Percentiles rank a stretch among this genome's conserved stretches.
Conservation (phyloP, 1,139 yeast species). For the Protomyces gravidus region DNA sequence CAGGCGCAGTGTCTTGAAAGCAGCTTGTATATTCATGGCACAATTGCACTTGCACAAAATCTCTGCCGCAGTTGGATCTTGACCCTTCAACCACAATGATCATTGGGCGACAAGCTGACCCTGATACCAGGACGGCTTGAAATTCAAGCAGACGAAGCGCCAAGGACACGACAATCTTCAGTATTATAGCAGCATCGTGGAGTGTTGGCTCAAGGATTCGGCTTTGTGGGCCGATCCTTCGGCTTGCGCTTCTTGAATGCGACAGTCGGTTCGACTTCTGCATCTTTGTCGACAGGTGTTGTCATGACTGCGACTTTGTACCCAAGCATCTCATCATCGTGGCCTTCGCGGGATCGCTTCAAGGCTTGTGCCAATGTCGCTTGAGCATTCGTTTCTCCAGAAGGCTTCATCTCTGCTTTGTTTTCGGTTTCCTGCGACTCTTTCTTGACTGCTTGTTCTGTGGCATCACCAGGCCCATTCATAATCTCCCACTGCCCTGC, state of each 20-base stretch:
- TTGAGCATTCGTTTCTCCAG: neutral
- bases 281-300: neutral
- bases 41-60: too few relatives aligned
- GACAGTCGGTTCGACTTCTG: conserved; percentile 4
- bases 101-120: too few relatives aligned
- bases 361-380: neutral
- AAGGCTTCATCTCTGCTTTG: neutral
- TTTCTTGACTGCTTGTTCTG: neutral
- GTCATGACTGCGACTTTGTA: conserved; percentile 10
- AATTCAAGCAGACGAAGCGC: too few relatives aligned
- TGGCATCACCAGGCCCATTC: neutral
- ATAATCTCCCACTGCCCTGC: conserved; percentile 17
- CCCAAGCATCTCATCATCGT: conserved; percentile 9
- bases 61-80: too few relatives aligned
- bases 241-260: conserved; percentile 18
- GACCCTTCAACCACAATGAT: too few relatives aligned
- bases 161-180: too few relatives aligned
- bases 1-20: too few relatives aligned
- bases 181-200: too few relatives aligned
- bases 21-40: too few relatives aligned
- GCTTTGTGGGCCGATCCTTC: neutral
- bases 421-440: neutral
- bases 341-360: conserved; percentile 19
- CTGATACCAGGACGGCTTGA: too few relatives aligned
- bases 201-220: too few relatives aligned